phyloP scores from a whole-genome alignment of 257 asterid genomes.

The Anisodus acutangulus region DNA sequence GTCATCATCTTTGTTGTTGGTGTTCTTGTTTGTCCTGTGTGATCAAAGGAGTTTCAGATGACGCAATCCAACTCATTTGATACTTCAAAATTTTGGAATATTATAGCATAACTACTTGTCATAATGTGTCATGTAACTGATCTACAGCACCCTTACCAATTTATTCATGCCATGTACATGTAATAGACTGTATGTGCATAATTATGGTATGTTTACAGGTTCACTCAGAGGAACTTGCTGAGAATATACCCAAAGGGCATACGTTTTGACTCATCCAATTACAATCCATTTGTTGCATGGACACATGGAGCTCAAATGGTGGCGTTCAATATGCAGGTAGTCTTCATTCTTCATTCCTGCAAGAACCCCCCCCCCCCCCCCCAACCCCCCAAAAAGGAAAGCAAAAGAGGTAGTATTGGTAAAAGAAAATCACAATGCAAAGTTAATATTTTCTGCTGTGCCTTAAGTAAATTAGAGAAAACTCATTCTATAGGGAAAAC shows the following conservation, averaged over 20 bases:
- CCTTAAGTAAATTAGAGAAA: neutral
- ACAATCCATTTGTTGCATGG: conserved; percentile 88
- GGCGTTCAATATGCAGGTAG: conserved; percentile 93
- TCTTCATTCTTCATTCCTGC: conserved; percentile 16
- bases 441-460: neutral
- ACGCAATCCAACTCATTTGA: conserved; percentile 7
- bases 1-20: neutral
- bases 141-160: neutral
- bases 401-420: neutral
- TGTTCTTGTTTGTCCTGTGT: conserved; percentile 16
- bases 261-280: conserved; percentile 84
- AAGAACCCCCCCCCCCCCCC: no score
- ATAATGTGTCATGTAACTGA: neutral
- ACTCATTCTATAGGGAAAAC: neutral
- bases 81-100: conserved; percentile 11
- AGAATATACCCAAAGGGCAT: conserved; percentile 85
- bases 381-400: neutral
- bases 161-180: neutral
- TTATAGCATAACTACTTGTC: neutral
- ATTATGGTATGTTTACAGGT: conserved; percentile 49
- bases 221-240: conserved; percentile 75
- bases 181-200: neutral
- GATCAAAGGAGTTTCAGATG: conserved; percentile 3
- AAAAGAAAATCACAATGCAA: neutral
- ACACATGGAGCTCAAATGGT: conserved; percentile 96